Evolutionary conservation across 1,284 basidiomycete species (phyloP), one percentile per base, ranked within the genome.

Genomic region (Ceratobasidium papillatum): DNA sequence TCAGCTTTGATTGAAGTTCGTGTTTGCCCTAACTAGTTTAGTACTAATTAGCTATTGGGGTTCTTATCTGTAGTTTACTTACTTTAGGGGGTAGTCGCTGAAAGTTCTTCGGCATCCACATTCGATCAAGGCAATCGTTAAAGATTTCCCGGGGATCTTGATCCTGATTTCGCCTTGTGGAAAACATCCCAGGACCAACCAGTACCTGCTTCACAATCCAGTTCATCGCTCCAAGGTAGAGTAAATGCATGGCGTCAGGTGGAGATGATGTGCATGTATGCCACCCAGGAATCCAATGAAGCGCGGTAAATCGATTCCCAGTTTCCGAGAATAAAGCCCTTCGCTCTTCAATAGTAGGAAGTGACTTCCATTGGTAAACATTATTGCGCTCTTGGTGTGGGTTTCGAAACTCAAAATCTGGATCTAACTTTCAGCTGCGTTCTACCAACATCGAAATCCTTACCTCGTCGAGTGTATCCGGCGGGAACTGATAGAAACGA

Each of bases 1-100:
- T 71, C 54, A 1, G 68, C 68, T 49, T 71, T 71, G 14, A 25
- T 47, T 4, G 38, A 49, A 1, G 43, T 59, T 8, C 27, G 36
- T 7, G 56, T 71, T 34, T 71, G 68, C 0, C 68, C 68, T 14
- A 71, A 38, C 68, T 71, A 58, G n/a, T n/a, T n/a, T n/a, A n/a
- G n/a, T n/a, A n/a, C n/a, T n/a, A n/a, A n/a, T n/a, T n/a, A n/a
- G n/a, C n/a, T n/a, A n/a, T n/a, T n/a, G n/a, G n/a, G n/a, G n/a
- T n/a, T n/a, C n/a, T n/a, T n/a, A n/a, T n/a, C n/a, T n/a, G n/a
- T n/a, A n/a, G n/a, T n/a, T n/a, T n/a, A n/a, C 14, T 25, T n/a
- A 61, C 68, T 27, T 71, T 71, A 27, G 68, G 68, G 1, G 68
- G 68, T 2, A 58, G 43, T 25, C 54, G 25, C 14, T 51, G 43